These are phyloP conservation scores for Alternaria sp. DNA, from an alignment of 2,329 filamentous ascomycete genomes.

Conservation along the genomic window DNA sequence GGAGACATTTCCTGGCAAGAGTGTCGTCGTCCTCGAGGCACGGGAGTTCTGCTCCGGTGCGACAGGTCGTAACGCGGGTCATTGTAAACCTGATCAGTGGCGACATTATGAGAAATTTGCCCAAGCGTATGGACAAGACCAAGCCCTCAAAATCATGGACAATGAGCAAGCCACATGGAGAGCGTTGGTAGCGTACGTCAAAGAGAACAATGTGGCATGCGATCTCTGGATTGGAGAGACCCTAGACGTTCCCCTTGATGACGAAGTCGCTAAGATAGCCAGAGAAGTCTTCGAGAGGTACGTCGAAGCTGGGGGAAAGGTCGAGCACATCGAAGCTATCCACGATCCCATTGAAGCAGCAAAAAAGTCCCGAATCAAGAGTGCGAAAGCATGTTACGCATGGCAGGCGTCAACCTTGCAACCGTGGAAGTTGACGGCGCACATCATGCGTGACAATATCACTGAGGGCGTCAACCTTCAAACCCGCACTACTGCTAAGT, in stretches of 20 bases:
- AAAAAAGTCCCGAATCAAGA: slow-evolving; percentile 25
- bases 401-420: slow-evolving; percentile 39
- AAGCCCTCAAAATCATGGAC: slow-evolving; percentile 38
- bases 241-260: slow-evolving; percentile 35
- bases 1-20: slow-evolving; percentile 22
- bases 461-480: slow-evolving; percentile 13
- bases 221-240: slow-evolving; percentile 42
- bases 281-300: slow-evolving; percentile 32
- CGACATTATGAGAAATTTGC: slow-evolving; percentile 36
- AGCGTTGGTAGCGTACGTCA: slow-evolving; percentile 29
- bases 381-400: slow-evolving; percentile 34
- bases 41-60: slow-evolving; percentile 43
- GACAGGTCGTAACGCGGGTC: slow-evolving; percentile 40
- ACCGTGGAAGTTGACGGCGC: slow-evolving; percentile 39
- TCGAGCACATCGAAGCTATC: slow-evolving; percentile 19
- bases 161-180: slow-evolving; percentile 38
- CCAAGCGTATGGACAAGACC: slow-evolving; percentile 35
- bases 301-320: slow-evolving; percentile 28
- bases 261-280: slow-evolving; percentile 31
- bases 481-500: no score
- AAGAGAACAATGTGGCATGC: slow-evolving; percentile 34
- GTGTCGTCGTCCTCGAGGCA: slow-evolving; percentile 34
- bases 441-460: slow-evolving; percentile 35
- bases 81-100: slow-evolving; percentile 42
- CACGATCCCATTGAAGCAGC: slow-evolving; percentile 27